Base-by-base conservation (phyloP, 1,284 basidiomycete genomes). In the Athelia psychrophila region DNA sequence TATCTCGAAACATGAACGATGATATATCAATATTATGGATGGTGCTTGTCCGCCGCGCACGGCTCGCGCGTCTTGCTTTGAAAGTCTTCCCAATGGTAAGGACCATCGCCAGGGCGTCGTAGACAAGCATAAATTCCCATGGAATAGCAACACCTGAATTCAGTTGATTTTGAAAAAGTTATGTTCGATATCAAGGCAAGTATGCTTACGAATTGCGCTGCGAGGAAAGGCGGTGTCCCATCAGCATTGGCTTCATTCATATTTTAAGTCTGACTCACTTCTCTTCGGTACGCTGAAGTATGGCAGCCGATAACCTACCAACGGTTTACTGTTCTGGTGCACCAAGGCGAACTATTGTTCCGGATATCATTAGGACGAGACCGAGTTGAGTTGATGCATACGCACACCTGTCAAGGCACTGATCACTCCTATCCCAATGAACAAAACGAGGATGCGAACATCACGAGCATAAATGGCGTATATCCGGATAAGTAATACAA, bases 41-140 rank as follows among this genome's bases (percentile, higher is more conserved):
- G 8, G 8, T n/a, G n/a, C 8, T 23, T 10, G 18, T 42, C 38
- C 38, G 27, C 5, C 13, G n/a, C 18, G 22, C 18, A 16, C 38
- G 6, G n/a, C 16, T 5, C 18, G 22, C n/a, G 38, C 22, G 6
- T 16, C 38, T 23, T 16, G 38, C 6, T 16, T 23, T 18, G 10
- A 42, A 23, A 18, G 70, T 70, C 50, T 71, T 71, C 49, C 58
- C 57, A 33, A 75, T 45, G 1, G 68, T 74, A 19, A 75, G 57
- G n/a, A 48, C 49, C 51, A 75, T 72, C 25, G 76, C 60, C 2
- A 72, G 58, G 1, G 61, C 57, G 52, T 77, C 74, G 45, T 72
- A 77, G 2, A 65, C 54, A 52, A 76, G 70, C 1, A 75, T 60
- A 1, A 71, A 67, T 56, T 74, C 71, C 75, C 75, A 77, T n/a